Conservation (phyloP, 768 basidiomycete species). For the Panaeolus papilionaceus region DNA sequence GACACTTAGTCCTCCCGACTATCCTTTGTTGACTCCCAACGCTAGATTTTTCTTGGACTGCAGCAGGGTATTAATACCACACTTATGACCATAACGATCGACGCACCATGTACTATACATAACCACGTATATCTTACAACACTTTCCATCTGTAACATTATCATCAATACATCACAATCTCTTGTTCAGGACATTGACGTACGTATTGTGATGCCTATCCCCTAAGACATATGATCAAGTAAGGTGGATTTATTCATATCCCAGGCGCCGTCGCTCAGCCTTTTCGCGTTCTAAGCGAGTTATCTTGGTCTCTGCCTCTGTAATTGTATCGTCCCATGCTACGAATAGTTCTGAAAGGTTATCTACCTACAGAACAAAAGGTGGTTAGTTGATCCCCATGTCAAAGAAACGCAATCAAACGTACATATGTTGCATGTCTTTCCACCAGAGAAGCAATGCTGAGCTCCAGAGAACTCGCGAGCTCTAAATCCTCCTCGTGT, state of each 20-base stretch:
- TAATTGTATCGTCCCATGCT: slow-evolving; percentile 80
- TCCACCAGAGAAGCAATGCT: slow-evolving; percentile 72
- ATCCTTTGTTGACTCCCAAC: background rate
- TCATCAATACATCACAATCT: background rate
- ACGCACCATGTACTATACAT: background rate
- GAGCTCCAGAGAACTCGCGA: slow-evolving; percentile 67
- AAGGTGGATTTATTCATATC: slow-evolving; percentile 30
- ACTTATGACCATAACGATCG: background rate
- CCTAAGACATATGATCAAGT: background rate
- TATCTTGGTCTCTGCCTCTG: slow-evolving; percentile 68
- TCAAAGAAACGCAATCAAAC: slow-evolving; percentile 28
- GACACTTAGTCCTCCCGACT: background rate
- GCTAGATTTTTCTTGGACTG: background rate
- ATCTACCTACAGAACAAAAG: slow-evolving; percentile 60
- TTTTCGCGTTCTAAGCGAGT: slow-evolving; percentile 64
- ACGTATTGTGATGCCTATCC: background rate
- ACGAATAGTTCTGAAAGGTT: slow-evolving; percentile 85
- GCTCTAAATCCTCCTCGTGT: slow-evolving; percentile 62
- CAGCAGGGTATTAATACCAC: background rate
- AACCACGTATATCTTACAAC: background rate
- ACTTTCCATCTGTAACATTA: slow-evolving; percentile 8
- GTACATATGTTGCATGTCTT: slow-evolving; percentile 72
- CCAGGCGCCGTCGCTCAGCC: slow-evolving; percentile 64
- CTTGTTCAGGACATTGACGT: background rate
- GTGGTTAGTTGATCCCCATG: background rate